A percentile compares a stretch with the other conserved stretches of the same genome.
These are phyloP conservation scores for Trichoderma hamatum DNA, from an alignment of 2,329 filamentous ascomycete genomes.

Conservation along the genomic window DNA sequence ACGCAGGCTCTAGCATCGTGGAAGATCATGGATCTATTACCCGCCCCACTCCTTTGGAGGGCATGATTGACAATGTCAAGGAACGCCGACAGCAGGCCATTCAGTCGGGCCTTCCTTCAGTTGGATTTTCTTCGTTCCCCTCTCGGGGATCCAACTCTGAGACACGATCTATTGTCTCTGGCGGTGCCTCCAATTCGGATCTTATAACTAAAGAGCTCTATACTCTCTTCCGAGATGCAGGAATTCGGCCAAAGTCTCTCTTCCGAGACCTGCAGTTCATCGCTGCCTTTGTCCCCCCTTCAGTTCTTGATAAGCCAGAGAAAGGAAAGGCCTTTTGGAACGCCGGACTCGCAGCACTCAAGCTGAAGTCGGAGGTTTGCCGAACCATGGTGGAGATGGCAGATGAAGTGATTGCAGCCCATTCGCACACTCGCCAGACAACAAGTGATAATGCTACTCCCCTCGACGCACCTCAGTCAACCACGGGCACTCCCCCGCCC, in stretches of 20 bases:
- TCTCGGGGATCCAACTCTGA: slow-evolving; percentile 51
- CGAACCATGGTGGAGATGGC: slow-evolving; percentile 72
- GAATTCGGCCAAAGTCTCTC: slow-evolving; percentile 74
- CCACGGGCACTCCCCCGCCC: slow-evolving; percentile 49
- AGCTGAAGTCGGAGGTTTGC: slow-evolving; percentile 84
- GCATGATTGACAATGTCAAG: slow-evolving; percentile 70
- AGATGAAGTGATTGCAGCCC: slow-evolving; percentile 59
- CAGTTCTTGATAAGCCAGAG: slow-evolving; percentile 63
- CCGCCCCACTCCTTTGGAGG: slow-evolving; percentile 58
- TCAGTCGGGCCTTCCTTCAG: slow-evolving; percentile 37
- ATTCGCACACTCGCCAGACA: slow-evolving; percentile 64
- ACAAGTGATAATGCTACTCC: slow-evolving; percentile 39
- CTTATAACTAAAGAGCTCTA: slow-evolving; percentile 68
- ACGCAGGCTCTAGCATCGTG: slow-evolving; percentile 41
- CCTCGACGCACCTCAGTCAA: slow-evolving; percentile 39
- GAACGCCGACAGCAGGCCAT: slow-evolving; percentile 64
- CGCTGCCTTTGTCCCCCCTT: slow-evolving; percentile 64
- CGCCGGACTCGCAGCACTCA: slow-evolving; percentile 83
- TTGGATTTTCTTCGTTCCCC: slow-evolving; percentile 38
- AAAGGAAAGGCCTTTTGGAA: slow-evolving; percentile 85
- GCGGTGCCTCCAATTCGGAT: slow-evolving; percentile 59
- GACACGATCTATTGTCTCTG: slow-evolving; percentile 53
- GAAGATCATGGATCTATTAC: slow-evolving; percentile 40
- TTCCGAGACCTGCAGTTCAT: slow-evolving; percentile 82
- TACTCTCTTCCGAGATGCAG: slow-evolving; percentile 66